Base-by-base conservation (phyloP, 352 stramenopile species). In the Phytophthora pinifolia region DNA sequence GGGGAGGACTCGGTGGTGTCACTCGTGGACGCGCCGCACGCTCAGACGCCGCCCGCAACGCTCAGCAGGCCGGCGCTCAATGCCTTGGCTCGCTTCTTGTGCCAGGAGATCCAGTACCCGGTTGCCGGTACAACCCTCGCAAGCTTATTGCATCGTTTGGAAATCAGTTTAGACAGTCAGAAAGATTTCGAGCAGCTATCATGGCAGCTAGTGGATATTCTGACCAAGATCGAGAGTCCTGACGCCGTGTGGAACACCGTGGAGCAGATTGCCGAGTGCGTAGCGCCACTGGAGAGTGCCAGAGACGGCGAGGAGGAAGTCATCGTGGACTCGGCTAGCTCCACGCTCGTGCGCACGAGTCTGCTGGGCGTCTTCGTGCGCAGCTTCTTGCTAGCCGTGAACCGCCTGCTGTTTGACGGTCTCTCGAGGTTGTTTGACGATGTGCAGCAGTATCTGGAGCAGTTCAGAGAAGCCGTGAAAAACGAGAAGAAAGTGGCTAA, bases 281-380 rank as follows among this genome's bases (percentile, higher is more conserved):
- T 89, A 10, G 62, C 74, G 33, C 75, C 77, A 4, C 52, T 84
- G 22, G 47, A 45, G 29, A 64, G 25, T 29, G 32, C 42, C 2
- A 49, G 51, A 13, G 66, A 70, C 4, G 59, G 54, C 3, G 54
- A 59, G 7, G 48, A 64, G 2, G 53, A 48, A 4, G 48, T 49
- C 14, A 50, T 61, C 31, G 59, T 56, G 35, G 74, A 86, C 50
- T 79, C 74, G 0, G 59, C 80, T n/a, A 82, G 56, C 53, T 69
- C 67, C 13, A 59, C 71, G 30, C 66, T 91, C 15, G 65, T 63
- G 29, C 70, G 80, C 20, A 67, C 56, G 20, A 91, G 80, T 50
- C 46, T 86, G 38, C 59, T 92, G 15, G 82, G 82, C 1, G 54
- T 89, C 13, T 92, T 89, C 45, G 76, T 92, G 41, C 79, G 82